Evolutionary conservation across 805 yeast genomes (phyloP), one percentile per base, ranked within the genome.

Genomic region (Brettanomyces naardenensis): DNA sequence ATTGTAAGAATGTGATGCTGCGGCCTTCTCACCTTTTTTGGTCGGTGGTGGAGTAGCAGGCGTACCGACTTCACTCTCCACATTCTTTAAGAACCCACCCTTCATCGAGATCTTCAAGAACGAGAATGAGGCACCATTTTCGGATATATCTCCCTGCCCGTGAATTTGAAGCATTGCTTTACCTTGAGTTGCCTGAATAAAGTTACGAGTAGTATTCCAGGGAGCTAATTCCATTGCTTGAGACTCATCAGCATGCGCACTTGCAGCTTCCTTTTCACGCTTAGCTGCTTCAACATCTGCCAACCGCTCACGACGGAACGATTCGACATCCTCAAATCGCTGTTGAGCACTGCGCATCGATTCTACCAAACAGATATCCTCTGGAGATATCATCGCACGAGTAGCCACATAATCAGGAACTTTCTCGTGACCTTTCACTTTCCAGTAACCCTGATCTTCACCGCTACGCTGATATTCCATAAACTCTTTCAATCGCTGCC

Each of bases 401-500:
- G 85, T 78, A 33, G 75, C 80, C 29, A 83, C 92, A 52, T 81
- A 88, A 29, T 66, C 72, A 1, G 95, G 92, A 9, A 89, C 66
- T 2, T 71, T 67, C 35, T 73, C 76, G 33, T 77, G 83, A 3
- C 67, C 63, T 51, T 86, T 86, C 41, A 92, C 68, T 53, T 88
- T 90, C 98, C 98, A 92, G 52, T 66, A 83, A 1, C 97, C 96
- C 49, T 88, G 95, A 58, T 89, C 97, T 6, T 81, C 86, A 10
- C 97, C 97, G 28, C 81, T 78, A 49, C 97, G 70, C 62, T 90
- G 97, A 52, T 85, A 92, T 52, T 89, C 97, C 98, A 92, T 92
- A 51, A 92, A 92, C 62, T 92, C 98, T 59, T 92, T 92, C 40
- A 92, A 69, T 44, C 96, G 71, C 62, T 90, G 97, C 50, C 98